Conservation (phyloP, 495 filamentous ascomycete genomes). For the Parachaetomium inaequale region DNA sequence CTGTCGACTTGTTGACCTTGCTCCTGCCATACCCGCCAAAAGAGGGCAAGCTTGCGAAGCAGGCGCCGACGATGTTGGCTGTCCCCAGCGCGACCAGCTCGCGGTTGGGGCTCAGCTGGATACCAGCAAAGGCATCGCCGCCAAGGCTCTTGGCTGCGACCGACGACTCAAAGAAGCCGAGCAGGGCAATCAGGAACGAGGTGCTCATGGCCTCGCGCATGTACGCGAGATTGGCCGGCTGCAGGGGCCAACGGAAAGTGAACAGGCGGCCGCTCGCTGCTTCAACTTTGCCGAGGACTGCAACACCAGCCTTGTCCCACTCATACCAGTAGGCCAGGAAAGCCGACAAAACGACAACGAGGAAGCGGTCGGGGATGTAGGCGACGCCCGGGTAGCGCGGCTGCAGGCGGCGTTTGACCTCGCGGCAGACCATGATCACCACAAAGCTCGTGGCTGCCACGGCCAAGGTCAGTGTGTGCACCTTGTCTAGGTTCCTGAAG, state of each 20-base stretch:
- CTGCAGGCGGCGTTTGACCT: slow-evolving; percentile 77
- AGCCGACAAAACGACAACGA: slow-evolving; percentile 84
- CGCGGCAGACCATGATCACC: slow-evolving; percentile 82
- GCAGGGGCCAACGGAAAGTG: slow-evolving; percentile 81
- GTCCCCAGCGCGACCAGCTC: slow-evolving; percentile 90
- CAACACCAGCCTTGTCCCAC: slow-evolving; percentile 79
- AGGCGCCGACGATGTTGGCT: slow-evolving; percentile 85
- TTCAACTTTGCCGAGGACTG: slow-evolving; percentile 77
- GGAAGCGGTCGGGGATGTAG: slow-evolving; percentile 88
- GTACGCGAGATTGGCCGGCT: slow-evolving; percentile 67
- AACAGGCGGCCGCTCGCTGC: slow-evolving; percentile 65
- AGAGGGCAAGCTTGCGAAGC: slow-evolving; percentile 85
- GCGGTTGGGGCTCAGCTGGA: slow-evolving; percentile 82
- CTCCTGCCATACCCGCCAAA: slow-evolving; percentile 96
- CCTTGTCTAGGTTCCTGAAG: slow-evolving; percentile 56
- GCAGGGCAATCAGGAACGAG: slow-evolving; percentile 85
- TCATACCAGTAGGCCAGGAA: slow-evolving; percentile 71
- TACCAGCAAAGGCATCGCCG: slow-evolving; percentile 61
- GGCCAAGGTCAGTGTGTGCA: slow-evolving; percentile 68
- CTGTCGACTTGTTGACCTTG: slow-evolving; percentile 90
- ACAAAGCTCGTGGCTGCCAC: slow-evolving; percentile 77
- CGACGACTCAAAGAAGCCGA: slow-evolving; percentile 97
- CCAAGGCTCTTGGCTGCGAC: slow-evolving; percentile 93
- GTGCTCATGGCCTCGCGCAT: slow-evolving; percentile 86
- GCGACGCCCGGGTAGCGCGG: slow-evolving; percentile 76